These are phyloP conservation scores for Pharnaceum exiguum DNA, from an alignment of 148 eudicot species.

Conservation along the genomic window DNA sequence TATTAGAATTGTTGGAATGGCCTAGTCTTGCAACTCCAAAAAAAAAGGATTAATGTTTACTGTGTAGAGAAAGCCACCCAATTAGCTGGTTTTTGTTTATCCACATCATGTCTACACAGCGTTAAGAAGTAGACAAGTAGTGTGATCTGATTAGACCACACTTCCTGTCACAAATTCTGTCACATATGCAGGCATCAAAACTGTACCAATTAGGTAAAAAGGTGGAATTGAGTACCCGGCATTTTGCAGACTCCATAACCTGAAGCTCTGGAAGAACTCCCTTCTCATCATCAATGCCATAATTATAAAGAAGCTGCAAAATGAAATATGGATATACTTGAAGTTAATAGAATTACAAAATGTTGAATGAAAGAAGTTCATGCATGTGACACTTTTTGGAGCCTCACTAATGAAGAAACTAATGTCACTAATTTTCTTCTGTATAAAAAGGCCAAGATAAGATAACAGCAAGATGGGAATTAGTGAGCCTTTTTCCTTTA, in stretches of 20 bases:
- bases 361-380: too few relatives aligned
- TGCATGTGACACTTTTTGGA: too few relatives aligned
- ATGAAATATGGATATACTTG: conserved; percentile 11
- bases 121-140: not conserved
- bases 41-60: not conserved
- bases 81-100: not conserved
- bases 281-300: conserved; percentile 47
- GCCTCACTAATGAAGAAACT: too few relatives aligned
- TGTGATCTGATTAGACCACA: not conserved
- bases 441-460: too few relatives aligned
- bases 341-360: not conserved
- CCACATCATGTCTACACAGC: not conserved
- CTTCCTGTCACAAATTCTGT: not conserved
- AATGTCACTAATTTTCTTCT: too few relatives aligned
- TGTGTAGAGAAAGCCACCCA: not conserved
- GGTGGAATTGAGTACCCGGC: conserved; percentile 40
- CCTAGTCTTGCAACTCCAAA: not conserved
- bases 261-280: conserved; percentile 67
- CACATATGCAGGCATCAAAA: too few relatives aligned
- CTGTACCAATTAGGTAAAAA: not conserved
- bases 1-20: not conserved
- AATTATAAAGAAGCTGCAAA: conserved; percentile 75
- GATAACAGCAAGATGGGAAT: too few relatives aligned
- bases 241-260: conserved; percentile 80
- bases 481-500: too few relatives aligned